Percentiles rank a stretch among this genome's conserved stretches.
Evolutionary conservation across 305 asterid genomes (phyloP).

Genomic region (Fraxinus ornus): DNA sequence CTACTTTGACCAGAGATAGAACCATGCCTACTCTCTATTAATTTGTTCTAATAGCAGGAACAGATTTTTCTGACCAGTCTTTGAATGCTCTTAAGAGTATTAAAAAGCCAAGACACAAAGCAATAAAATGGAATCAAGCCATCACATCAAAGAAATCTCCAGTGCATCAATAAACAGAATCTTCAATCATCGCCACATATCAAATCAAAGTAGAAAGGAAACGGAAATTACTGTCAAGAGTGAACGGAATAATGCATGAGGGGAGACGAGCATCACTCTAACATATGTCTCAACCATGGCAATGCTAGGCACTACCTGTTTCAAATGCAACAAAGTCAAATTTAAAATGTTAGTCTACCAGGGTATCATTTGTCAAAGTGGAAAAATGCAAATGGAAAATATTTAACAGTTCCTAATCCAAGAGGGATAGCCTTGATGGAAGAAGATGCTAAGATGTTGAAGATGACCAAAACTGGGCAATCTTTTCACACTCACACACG

Average conservation of each 20-base stretch:
- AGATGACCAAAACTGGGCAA: constrained; percentile 11
- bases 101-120: not conserved
- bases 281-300: constrained; percentile 98
- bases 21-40: not conserved
- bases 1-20: not conserved
- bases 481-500: not conserved
- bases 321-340: constrained; percentile 27
- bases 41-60: not conserved
- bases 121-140: not conserved
- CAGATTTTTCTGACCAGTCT: not conserved
- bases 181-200: constrained; percentile 2
- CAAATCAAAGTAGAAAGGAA: constrained; percentile 10
- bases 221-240: constrained; percentile 60
- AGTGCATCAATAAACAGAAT: constrained; percentile 6
- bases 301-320: constrained; percentile 93
- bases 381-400: not conserved
- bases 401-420: not conserved
- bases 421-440: constrained; percentile 12
- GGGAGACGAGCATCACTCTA: constrained; percentile 80
- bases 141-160: not conserved
- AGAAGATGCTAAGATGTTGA: not conserved
- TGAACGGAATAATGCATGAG: constrained; percentile 92
- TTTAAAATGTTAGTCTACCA: constrained; percentile 15
- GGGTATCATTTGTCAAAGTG: not conserved
- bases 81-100: not conserved